A percentile compares a stretch with the other conserved stretches of the same genome.
Conservation (phyloP, 2,329 filamentous ascomycete species). For the Colletotrichum sp. region DNA sequence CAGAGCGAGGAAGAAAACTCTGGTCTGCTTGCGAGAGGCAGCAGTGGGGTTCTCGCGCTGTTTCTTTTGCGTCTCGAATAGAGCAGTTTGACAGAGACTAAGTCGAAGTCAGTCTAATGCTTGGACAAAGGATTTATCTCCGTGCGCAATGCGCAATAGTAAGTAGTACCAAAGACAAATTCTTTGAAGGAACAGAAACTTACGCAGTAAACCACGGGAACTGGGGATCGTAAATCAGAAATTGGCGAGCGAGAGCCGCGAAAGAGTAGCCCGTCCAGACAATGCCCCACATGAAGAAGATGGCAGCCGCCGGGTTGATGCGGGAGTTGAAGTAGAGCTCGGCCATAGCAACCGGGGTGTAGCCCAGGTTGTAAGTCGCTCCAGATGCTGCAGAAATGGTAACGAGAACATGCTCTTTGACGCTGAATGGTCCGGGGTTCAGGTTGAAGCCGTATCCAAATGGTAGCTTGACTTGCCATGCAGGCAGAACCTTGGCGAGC, state of each 20-base stretch:
- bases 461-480: conserved; percentile 50
- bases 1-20: conserved; percentile 60
- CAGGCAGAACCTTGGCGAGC: conserved; percentile 55
- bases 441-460: conserved; percentile 55
- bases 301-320: conserved; percentile 57
- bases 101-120: not conserved
- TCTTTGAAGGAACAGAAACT: not conserved
- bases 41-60: conserved; percentile 54
- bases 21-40: conserved; percentile 57
- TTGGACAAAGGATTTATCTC: not conserved
- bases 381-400: conserved; percentile 55
- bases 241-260: conserved; percentile 60
- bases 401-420: conserved; percentile 55
- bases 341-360: conserved; percentile 39
- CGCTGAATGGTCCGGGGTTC: conserved; percentile 48
- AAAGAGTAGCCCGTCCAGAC: conserved; percentile 65
- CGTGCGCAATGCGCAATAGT: not conserved
- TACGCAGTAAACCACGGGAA: conserved; percentile 29
- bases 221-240: conserved; percentile 63
- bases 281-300: conserved; percentile 65
- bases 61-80: conserved; percentile 62
- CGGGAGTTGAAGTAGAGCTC: conserved; percentile 61
- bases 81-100: conserved; percentile 56
- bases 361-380: conserved; percentile 50
- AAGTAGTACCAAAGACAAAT: not conserved